Evolutionary conservation across 257 asterid species (phyloP).

Genomic region (Salvia hispanica): DNA sequence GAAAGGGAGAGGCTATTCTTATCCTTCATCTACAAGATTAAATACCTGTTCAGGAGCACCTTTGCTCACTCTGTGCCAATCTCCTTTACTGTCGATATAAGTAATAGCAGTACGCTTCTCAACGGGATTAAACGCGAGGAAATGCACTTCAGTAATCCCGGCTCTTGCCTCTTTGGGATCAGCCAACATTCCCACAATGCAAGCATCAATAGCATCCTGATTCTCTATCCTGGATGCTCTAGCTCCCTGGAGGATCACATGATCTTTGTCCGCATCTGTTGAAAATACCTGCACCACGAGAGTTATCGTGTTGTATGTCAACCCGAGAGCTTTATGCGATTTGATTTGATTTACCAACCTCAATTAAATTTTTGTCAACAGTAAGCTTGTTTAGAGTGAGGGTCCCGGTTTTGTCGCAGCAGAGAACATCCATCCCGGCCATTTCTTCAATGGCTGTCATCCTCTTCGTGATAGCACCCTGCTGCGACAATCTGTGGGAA

Average conservation of each 20-base stretch:
- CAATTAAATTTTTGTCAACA: constrained; percentile 62
- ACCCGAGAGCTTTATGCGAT: not conserved
- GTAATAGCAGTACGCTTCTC: constrained; percentile 74
- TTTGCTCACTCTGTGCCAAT: constrained; percentile 72
- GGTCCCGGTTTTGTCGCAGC: constrained; percentile 92
- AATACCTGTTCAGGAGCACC: constrained; percentile 75
- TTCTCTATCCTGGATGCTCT: constrained; percentile 76
- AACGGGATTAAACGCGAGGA: constrained; percentile 69
- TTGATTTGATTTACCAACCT: constrained; percentile 40
- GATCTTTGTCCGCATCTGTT: constrained; percentile 47
- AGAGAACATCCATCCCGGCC: constrained; percentile 94
- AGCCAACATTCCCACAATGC: constrained; percentile 60
- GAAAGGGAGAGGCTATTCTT: too few species aligned
- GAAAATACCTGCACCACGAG: constrained; percentile 39
- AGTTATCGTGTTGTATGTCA: not conserved
- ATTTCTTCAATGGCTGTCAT: constrained; percentile 93
- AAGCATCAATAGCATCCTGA: constrained; percentile 79
- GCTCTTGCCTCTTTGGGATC: constrained; percentile 73
- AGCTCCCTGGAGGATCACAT: constrained; percentile 52
- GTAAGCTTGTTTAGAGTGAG: constrained; percentile 79
- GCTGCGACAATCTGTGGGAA: constrained; percentile 77
- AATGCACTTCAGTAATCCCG: constrained; percentile 61
- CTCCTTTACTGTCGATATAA: constrained; percentile 50
- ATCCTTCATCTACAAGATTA: too few species aligned
- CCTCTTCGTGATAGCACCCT: constrained; percentile 88